Base-by-base conservation (phyloP, 257 asterid genomes). In the Cruciata laevipes region DNA sequence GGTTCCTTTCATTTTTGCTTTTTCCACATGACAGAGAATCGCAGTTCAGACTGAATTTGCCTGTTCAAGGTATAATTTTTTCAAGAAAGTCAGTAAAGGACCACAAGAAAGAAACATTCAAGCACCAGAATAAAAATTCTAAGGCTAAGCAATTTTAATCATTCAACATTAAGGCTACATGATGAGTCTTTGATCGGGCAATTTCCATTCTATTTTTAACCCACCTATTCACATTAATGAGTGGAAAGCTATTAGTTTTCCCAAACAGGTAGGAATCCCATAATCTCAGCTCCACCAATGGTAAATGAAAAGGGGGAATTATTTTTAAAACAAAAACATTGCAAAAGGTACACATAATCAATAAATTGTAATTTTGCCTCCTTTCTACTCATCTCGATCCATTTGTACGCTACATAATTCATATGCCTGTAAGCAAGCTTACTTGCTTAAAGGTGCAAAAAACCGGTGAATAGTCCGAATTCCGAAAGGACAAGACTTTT, bases 21-120 rank as follows among this genome's bases (percentile, higher is more conserved):
- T 76, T 79, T 74, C 75, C 79, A 65, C 21, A 71, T 58, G 89
- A 87, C 52, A 80, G 80, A 59, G 78, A 56, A 68, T 80, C 88
- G 87, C 80, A 81, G 79, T 86, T 89, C 74, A 82, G 71, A 81
- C 73, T 72, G 81, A 58, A 70, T 8, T 74, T n/a, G 56, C 95
- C 99, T 87, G 77, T 56, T 67, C 49, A 66, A 47, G 72, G 38
- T 27, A 11, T 25, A 23, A 17, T 32, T 23, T 8, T 23, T 11
- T 14, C 18, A 59, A 12, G 21, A 32, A 73, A 65, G 31, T 40
- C 10, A 61, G 49, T 16, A 40, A 56, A 21, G 52, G 37, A 65
- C 40, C 61, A 38, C 27, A 42, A 42, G 37, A 32, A 42, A 56
- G 49, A 40, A 18, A 63, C 49, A 63, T 47, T 2, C 24, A 59